Evolutionary conservation across 2,329 filamentous ascomycete species (phyloP).

Genomic region (Colletotrichum navitas): DNA sequence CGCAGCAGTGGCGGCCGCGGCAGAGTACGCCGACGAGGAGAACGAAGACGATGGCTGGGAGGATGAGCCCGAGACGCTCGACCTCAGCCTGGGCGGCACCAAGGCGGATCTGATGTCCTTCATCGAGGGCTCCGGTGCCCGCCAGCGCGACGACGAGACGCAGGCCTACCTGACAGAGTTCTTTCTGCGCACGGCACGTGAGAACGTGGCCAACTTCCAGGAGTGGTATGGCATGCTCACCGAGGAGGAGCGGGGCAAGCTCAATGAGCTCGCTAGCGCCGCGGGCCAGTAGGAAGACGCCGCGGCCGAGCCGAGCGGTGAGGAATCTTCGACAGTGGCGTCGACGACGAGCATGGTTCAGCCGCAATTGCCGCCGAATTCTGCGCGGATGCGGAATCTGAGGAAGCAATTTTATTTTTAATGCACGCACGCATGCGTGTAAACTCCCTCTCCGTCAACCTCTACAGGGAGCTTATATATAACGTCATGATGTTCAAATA

Average conservation of each 20-base stretch:
- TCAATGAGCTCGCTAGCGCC: slow-evolving; percentile 63
- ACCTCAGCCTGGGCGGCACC: slow-evolving; percentile 77
- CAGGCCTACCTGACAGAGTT: slow-evolving; percentile 87
- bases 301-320: slow-evolving; percentile 19
- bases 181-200: slow-evolving; percentile 73
- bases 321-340: slow-evolving; percentile 2
- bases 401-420: slow-evolving; percentile 36
- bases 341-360: slow-evolving; percentile 24
- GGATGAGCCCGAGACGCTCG: slow-evolving; percentile 81
- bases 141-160: slow-evolving; percentile 89
- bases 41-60: slow-evolving; percentile 90
- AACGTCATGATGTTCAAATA: not conserved
- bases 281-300: slow-evolving; percentile 46
- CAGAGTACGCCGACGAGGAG: slow-evolving; percentile 68
- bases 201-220: slow-evolving; percentile 68
- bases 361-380: slow-evolving; percentile 32
- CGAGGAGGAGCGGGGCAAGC: slow-evolving; percentile 68
- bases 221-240: slow-evolving; percentile 68
- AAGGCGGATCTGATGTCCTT: slow-evolving; percentile 86
- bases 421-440: not conserved
- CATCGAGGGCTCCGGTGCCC: slow-evolving; percentile 68
- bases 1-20: slow-evolving; percentile 68
- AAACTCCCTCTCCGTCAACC: not conserved
- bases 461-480: not conserved
- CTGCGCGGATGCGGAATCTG: slow-evolving; percentile 37